phyloP scores from a whole-genome alignment of 805 yeast genomes.

The Candida xyloterini region DNA sequence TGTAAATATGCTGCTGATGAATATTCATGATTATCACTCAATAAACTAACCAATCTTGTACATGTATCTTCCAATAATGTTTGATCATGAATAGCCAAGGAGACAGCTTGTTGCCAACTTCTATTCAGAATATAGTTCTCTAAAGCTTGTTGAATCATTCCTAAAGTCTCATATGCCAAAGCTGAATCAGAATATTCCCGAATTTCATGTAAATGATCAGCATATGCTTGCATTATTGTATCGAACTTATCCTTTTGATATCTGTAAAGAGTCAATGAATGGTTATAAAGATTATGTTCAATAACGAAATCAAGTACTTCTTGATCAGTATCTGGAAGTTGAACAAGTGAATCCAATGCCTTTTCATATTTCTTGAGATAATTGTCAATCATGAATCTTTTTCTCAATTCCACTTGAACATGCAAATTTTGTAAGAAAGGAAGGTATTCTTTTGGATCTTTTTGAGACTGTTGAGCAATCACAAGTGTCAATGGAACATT shows the following conservation, averaged over 20 bases:
- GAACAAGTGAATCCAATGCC: slow-evolving; percentile 66
- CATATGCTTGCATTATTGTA: slow-evolving; percentile 57
- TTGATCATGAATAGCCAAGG: slow-evolving; percentile 48
- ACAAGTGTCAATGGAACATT: slow-evolving; percentile 75
- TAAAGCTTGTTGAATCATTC: slow-evolving; percentile 55
- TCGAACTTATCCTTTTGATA: slow-evolving; percentile 54
- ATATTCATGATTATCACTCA: slow-evolving; percentile 69
- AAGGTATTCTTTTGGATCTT: slow-evolving; percentile 94
- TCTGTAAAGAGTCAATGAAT: slow-evolving; percentile 62
- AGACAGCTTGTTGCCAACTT: slow-evolving; percentile 82
- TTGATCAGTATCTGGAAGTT: slow-evolving; percentile 41
- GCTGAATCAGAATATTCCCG: slow-evolving; percentile 75
- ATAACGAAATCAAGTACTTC: slow-evolving; percentile 71
- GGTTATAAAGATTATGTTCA: slow-evolving; percentile 64
- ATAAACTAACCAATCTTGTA: slow-evolving; percentile 54
- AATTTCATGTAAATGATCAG: slow-evolving; percentile 52
- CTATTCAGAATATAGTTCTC: slow-evolving; percentile 67
- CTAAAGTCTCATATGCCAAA: slow-evolving; percentile 67
- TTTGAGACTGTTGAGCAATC: slow-evolving; percentile 94
- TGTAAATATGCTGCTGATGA: slow-evolving; percentile 79
- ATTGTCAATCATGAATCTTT: slow-evolving; percentile 76
- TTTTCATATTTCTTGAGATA: slow-evolving; percentile 62
- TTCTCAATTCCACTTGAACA: slow-evolving; percentile 61
- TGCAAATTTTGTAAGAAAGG: slow-evolving; percentile 85
- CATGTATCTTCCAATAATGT: slow-evolving; percentile 46